Conservation (phyloP, 495 filamentous ascomycete genomes). For the Podospora anserina region DNA sequence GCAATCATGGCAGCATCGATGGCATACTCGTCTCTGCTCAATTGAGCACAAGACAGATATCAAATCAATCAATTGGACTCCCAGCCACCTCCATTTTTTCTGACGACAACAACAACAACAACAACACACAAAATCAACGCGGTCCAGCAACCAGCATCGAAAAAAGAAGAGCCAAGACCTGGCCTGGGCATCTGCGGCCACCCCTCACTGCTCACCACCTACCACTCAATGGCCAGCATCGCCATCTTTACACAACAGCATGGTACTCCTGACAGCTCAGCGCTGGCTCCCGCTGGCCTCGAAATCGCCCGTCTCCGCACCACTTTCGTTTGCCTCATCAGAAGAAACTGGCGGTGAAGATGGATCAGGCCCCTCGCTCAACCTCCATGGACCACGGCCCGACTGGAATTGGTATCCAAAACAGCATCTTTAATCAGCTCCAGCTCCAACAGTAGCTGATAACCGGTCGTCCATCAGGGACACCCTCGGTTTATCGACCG, state of each 20-base stretch:
- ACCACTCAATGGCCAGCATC: conserved; percentile 5
- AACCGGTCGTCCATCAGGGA: not conserved
- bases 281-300: conserved; percentile 11
- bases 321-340: conserved; percentile 15
- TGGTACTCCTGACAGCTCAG: conserved; percentile 25
- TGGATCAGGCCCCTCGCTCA: not conserved
- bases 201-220: conserved; percentile 15
- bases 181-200: conserved; percentile 30
- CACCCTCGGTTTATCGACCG: not conserved
- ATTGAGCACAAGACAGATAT: not conserved
- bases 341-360: conserved; percentile 33
- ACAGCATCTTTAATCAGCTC: not conserved
- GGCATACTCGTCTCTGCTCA: not conserved
- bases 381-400: not conserved
- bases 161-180: conserved; percentile 18
- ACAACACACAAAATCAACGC: not conserved
- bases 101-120: not conserved
- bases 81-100: conserved; percentile 17
- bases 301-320: conserved; percentile 6
- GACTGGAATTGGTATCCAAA: not conserved
- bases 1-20: not conserved
- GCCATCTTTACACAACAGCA: conserved; percentile 25
- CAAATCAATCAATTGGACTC: not conserved
- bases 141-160: too few relatives aligned
- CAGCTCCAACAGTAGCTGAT: not conserved